Evolutionary conservation across 345 rosid genomes (phyloP).

Genomic region (Corchorus olitorius): DNA sequence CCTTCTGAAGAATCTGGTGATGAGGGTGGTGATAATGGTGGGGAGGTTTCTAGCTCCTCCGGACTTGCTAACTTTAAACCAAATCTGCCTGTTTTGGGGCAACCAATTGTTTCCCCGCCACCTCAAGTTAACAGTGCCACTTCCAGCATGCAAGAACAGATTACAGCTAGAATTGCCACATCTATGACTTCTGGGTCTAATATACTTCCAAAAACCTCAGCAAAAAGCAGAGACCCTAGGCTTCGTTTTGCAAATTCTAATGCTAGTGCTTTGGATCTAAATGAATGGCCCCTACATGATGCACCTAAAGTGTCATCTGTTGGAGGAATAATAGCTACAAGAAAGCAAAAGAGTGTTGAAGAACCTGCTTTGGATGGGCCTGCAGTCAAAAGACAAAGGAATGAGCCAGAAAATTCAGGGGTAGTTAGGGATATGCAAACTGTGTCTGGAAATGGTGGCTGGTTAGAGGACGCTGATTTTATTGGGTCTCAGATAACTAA

Average conservation of each 20-base stretch:
- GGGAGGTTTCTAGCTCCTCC: slow-evolving; percentile 67
- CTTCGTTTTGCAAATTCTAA: slow-evolving; percentile 66
- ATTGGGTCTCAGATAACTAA: slow-evolving; percentile 36
- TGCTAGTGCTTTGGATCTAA: slow-evolving; percentile 39
- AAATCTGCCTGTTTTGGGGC: slow-evolving; percentile 31
- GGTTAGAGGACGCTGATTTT: slow-evolving; percentile 62
- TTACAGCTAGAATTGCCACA: slow-evolving; percentile 34
- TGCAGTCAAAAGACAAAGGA: slow-evolving; percentile 60
- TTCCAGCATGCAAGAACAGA: slow-evolving; percentile 25
- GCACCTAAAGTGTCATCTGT: slow-evolving; percentile 42
- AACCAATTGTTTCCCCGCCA: slow-evolving; percentile 29
- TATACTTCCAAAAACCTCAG: slow-evolving; percentile 48
- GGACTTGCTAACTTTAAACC: slow-evolving; percentile 25
- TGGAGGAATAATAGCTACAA: slow-evolving; percentile 43
- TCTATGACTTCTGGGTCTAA: slow-evolving; percentile 36
- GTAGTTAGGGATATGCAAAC: slow-evolving; percentile 38
- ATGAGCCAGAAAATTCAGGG: slow-evolving; percentile 42
- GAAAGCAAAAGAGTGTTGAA: slow-evolving; percentile 64
- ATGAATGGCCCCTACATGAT: slow-evolving; percentile 31
- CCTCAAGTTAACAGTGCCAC: slow-evolving; percentile 27
- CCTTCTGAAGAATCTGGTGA: slow-evolving; percentile 78
- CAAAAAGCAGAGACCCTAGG: slow-evolving; percentile 92
- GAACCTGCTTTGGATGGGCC: slow-evolving; percentile 57
- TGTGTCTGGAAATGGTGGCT: slow-evolving; percentile 57
- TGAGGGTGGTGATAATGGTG: slow-evolving; percentile 57